Evolutionary conservation across 306 rosid species (phyloP).

Genomic region (Lagenaria siceraria): DNA sequence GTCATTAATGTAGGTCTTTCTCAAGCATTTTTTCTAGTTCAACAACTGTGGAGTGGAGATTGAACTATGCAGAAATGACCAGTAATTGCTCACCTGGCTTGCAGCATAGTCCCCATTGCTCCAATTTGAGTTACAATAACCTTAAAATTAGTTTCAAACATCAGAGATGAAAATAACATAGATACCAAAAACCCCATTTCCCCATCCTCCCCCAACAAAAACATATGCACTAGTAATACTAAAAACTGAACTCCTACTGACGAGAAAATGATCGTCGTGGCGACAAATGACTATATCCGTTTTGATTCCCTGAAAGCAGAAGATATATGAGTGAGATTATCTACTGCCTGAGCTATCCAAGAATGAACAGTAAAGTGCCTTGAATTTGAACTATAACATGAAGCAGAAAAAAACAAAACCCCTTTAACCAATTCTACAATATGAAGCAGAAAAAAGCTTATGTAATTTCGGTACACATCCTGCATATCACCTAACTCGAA

Average conservation of each 20-base stretch:
- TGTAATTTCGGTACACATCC: background rate
- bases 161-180: background rate
- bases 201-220: slow-evolving; percentile 4
- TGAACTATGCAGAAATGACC: background rate
- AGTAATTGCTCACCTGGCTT: slow-evolving; percentile 60
- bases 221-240: background rate
- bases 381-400: background rate
- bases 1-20: background rate
- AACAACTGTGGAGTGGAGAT: background rate
- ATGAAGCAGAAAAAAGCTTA: background rate
- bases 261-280: slow-evolving; percentile 68
- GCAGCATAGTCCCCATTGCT: slow-evolving; percentile 75
- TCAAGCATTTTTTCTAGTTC: background rate
- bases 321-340: background rate
- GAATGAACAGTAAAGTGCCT: background rate
- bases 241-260: slow-evolving; percentile 22
- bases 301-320: slow-evolving; percentile 58
- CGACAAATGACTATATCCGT: slow-evolving; percentile 58
- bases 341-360: background rate
- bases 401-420: background rate
- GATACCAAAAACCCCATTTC: background rate
- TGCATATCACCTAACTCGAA: background rate
- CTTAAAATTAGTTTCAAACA: slow-evolving; percentile 21
- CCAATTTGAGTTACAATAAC: slow-evolving; percentile 82
- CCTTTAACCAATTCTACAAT: background rate